phyloP scores from a whole-genome alignment of 805 yeast genomes.

The Saccharomyces jurei region DNA sequence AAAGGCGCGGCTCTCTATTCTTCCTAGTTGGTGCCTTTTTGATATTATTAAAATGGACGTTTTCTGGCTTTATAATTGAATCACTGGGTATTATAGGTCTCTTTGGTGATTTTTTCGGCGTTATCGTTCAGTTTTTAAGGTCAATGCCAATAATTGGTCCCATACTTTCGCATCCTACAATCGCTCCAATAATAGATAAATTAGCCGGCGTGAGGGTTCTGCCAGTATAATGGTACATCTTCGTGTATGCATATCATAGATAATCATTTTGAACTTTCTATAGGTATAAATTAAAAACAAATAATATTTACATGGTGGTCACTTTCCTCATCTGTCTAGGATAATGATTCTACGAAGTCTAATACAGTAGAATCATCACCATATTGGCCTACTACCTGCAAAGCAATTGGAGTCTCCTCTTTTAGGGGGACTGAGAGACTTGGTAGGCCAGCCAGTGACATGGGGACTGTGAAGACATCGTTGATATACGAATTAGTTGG shows the following conservation, averaged over 20 bases:
- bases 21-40: slow-evolving; percentile 67
- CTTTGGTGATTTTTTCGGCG: slow-evolving; percentile 90
- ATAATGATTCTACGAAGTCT: slow-evolving; percentile 21
- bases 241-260: not conserved
- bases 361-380: slow-evolving; percentile 71
- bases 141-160: slow-evolving; percentile 87
- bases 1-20: slow-evolving; percentile 78
- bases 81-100: slow-evolving; percentile 81
- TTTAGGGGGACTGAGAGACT: slow-evolving; percentile 66
- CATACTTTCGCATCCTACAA: slow-evolving; percentile 62
- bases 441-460: slow-evolving; percentile 88
- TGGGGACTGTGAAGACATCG: slow-evolving; percentile 83
- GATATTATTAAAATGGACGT: slow-evolving; percentile 68
- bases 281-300: not conserved
- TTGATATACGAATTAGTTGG: slow-evolving; percentile 62
- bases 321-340: not conserved
- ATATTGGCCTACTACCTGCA: slow-evolving; percentile 79
- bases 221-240: slow-evolving; percentile 41
- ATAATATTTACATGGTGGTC: not conserved
- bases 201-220: slow-evolving; percentile 60
- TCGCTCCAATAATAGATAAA: slow-evolving; percentile 68
- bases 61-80: slow-evolving; percentile 79
- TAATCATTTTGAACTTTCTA: not conserved
- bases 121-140: slow-evolving; percentile 77
- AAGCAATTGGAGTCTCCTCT: slow-evolving; percentile 40